A percentile compares a stretch with the other conserved stretches of the same genome.
phyloP scores from a whole-genome alignment of 306 rosid genomes.

The Prunus fruticosa region DNA sequence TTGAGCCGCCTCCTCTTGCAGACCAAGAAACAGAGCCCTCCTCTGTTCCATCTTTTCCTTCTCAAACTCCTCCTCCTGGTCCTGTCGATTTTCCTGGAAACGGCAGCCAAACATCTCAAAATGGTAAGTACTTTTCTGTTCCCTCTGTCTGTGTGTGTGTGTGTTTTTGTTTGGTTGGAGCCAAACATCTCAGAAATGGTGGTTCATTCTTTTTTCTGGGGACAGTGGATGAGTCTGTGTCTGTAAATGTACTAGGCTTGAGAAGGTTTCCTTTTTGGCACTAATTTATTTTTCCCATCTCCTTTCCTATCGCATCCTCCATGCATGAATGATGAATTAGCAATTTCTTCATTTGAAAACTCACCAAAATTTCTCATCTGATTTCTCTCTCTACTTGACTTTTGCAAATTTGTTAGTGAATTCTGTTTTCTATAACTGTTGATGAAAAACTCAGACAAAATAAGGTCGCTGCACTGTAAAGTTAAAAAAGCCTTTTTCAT shows the following conservation, averaged over 20 bases:
- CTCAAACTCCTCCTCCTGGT: slow-evolving; percentile 13
- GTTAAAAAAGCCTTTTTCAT: too few species aligned
- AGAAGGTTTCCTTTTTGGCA: neutral
- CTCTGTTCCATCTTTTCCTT: slow-evolving; percentile 3
- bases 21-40: slow-evolving; percentile 13
- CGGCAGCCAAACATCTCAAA: slow-evolving; percentile 12
- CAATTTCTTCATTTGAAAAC: too few species aligned
- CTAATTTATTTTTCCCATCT: too few species aligned
- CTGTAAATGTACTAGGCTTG: neutral
- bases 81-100: slow-evolving; percentile 15
- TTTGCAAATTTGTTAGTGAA: too few species aligned
- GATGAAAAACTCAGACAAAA: too few species aligned
- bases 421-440: too few species aligned
- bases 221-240: neutral
- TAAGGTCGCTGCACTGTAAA: too few species aligned
- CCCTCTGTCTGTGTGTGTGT: neutral
- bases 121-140: slow-evolving; percentile 23
- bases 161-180: neutral
- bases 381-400: too few species aligned
- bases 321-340: too few species aligned
- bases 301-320: too few species aligned
- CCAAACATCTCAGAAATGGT: too few species aligned
- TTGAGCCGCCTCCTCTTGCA: slow-evolving; percentile 12
- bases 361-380: too few species aligned
- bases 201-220: neutral